Evolutionary conservation across 306 rosid genomes (phyloP), one percentile per base, ranked within the genome.

Genomic region (Cercis canadensis): DNA sequence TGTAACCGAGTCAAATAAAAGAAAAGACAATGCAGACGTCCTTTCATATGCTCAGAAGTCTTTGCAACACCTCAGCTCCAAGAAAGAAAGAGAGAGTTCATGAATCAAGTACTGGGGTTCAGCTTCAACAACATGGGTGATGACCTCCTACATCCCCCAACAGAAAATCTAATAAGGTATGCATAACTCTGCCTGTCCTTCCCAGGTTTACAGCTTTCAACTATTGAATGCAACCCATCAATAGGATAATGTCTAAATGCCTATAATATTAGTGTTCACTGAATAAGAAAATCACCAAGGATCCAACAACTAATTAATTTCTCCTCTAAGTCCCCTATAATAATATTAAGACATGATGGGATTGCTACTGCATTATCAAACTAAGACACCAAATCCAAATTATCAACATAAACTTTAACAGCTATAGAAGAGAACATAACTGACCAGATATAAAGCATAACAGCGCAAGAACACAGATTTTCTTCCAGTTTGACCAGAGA

Each of bases 381-480:
- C 61, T 17, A 41, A 57, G 54, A 70, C 21, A 65, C 1, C 46
- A 59, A 58, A 65, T 53, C 36, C 51, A 53, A 81, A 59, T 1
- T 2, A 61, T 2, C 19, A 64, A 10, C 13, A 73, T 8, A 36
- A 71, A 46, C 21, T 33, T 17, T 31, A 58, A 63, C 39, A 50
- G 2, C 21, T 8, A 29, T 8, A 32, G 16, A 9, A 76, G 61
- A 43, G 63, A 66, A 52, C 63, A 67, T 14, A 43, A 80, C 89
- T 39, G 18, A 94, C 99, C 91, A 89, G 77, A 79, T 87, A 87
- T 12, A 89, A 87, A 61, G 99, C 96, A 57, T 89, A 91, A 69
- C 75, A 92, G 72, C 97, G 89, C 80, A 94, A 73, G 77, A 94
- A 94, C 14, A 89, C 75, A 0, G 96, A 87, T 59, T 91, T 94